Conservation (phyloP, 192 early-diverging fungal species). For the Rhizoclosmatium globosum region DNA sequence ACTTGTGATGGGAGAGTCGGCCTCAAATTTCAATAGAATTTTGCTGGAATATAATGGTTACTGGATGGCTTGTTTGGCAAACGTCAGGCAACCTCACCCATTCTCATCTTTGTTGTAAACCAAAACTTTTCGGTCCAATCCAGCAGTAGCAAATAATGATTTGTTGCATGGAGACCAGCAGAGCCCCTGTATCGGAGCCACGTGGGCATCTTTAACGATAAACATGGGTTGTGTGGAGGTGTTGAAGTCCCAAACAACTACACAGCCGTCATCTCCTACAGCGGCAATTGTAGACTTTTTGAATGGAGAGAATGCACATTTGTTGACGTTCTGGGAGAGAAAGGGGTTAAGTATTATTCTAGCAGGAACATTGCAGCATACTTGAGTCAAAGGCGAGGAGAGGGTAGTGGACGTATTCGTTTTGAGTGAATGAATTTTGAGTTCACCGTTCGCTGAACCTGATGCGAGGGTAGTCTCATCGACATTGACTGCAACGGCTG, state of each 20-base stretch:
- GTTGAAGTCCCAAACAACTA: constrained; percentile 54
- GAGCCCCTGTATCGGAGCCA: constrained; percentile 42
- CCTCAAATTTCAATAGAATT: constrained; percentile 36
- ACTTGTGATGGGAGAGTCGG: constrained; percentile 41
- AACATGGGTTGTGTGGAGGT: constrained; percentile 5
- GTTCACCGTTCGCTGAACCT: constrained; percentile 27
- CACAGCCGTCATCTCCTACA: constrained; percentile 47
- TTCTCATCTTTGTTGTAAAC: constrained; percentile 43
- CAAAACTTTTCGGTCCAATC: constrained; percentile 41
- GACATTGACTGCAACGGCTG: constrained; percentile 31
- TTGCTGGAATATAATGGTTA: constrained; percentile 31
- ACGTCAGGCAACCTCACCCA: background rate
- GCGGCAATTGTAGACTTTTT: constrained; percentile 49
- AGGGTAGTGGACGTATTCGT: constrained; percentile 39
- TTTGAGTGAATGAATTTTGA: constrained; percentile 47
- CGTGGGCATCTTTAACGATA: constrained; percentile 41
- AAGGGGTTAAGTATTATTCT: too few species aligned
- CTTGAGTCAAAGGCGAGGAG: constrained; percentile 41
- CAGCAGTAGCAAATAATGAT: constrained; percentile 46
- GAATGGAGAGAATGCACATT: constrained; percentile 49
- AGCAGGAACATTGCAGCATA: background rate
- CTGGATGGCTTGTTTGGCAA: background rate
- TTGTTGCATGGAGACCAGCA: constrained; percentile 48
- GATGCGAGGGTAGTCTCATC: constrained; percentile 43
- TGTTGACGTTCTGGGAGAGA: constrained; percentile 36